phyloP scores from a whole-genome alignment of 129 eudicot species.

The Helichrysum umbraculigerum region DNA sequence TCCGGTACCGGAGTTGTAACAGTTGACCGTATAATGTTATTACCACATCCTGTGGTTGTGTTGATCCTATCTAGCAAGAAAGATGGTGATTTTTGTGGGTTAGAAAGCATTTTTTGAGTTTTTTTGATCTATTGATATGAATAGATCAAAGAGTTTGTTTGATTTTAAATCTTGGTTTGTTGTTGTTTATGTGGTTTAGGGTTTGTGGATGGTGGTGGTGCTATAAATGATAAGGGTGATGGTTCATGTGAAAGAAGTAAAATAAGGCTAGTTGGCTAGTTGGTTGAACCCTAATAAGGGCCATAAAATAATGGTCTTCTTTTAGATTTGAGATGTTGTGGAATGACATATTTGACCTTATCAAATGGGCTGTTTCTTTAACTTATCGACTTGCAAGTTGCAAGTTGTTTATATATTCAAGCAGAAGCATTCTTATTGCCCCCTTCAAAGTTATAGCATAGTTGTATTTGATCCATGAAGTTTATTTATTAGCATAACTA shows the following conservation, averaged over 20 bases:
- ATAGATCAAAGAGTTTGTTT: neutral
- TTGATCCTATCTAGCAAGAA: conserved; percentile 49
- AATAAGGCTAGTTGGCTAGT: conserved; percentile 36
- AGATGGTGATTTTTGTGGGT: conserved; percentile 53
- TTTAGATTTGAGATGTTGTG: neutral
- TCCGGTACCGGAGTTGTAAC: conserved; percentile 52
- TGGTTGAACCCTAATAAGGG: conserved; percentile 33
- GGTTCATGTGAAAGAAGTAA: conserved; percentile 34
- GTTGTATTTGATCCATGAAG: conserved; percentile 5
- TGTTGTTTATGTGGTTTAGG: neutral
- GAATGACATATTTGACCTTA: conserved; percentile 22
- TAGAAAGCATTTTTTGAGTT: conserved; percentile 43
- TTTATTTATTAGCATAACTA: neutral
- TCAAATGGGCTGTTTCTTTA: conserved; percentile 18
- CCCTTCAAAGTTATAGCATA: neutral
- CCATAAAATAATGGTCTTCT: conserved; percentile 18
- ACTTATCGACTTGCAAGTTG: conserved; percentile 27
- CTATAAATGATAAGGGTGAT: conserved; percentile 20
- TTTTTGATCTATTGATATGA: neutral
- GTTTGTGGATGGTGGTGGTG: neutral
- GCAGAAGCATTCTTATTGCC: neutral
- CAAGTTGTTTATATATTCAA: neutral
- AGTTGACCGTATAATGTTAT: conserved; percentile 13
- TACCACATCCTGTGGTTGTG: conserved; percentile 31
- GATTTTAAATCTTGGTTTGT: conserved; percentile 14